A percentile compares a stretch with the other conserved stretches of the same genome.
Conservation (phyloP, 2,329 filamentous ascomycete genomes). For the Phialophora verrucosa region DNA sequence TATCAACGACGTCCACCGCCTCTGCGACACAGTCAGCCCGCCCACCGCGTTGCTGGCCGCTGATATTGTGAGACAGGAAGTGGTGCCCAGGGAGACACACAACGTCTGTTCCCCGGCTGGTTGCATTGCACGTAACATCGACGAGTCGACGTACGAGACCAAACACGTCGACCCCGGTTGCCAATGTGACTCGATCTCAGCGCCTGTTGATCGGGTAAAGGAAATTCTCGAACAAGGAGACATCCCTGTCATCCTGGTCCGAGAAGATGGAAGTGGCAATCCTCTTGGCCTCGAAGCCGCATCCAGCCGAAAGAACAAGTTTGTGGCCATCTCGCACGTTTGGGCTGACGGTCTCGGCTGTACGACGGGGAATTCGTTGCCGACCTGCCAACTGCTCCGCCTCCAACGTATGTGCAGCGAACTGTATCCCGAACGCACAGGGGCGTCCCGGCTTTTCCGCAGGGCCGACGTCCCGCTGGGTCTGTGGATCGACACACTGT, state of each 20-base stretch:
- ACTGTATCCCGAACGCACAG: conserved; percentile 4
- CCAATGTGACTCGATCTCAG: conserved; percentile 7
- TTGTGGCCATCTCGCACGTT: conserved; percentile 48
- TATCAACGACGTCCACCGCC: conserved; percentile 15
- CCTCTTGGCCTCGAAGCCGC: conserved; percentile 3
- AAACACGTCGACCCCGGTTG: conserved; percentile 19
- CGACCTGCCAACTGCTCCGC: conserved; percentile 43
- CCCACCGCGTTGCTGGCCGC: conserved; percentile 16
- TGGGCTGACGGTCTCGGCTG: conserved; percentile 49
- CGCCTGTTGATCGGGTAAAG: conserved; percentile 18
- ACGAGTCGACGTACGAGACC: conserved; percentile 19
- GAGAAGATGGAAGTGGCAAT: background rate
- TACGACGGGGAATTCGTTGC: conserved; percentile 42
- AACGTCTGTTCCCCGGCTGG: background rate
- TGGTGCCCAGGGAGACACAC: conserved; percentile 7
- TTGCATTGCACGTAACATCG: conserved; percentile 21
- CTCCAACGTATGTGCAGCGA: conserved; percentile 39
- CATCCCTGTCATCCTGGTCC: conserved; percentile 17
- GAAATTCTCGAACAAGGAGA: conserved; percentile 16
- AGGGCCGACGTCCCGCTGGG: background rate
- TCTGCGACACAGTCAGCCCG: conserved; percentile 10
- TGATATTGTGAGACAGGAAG: conserved; percentile 9
- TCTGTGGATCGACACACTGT: conserved; percentile 40
- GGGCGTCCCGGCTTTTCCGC: conserved; percentile 10
- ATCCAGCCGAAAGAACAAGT: conserved; percentile 26